These are phyloP conservation scores for Simmondsia chinensis DNA, from an alignment of 148 eudicot species.

Conservation along the genomic window DNA sequence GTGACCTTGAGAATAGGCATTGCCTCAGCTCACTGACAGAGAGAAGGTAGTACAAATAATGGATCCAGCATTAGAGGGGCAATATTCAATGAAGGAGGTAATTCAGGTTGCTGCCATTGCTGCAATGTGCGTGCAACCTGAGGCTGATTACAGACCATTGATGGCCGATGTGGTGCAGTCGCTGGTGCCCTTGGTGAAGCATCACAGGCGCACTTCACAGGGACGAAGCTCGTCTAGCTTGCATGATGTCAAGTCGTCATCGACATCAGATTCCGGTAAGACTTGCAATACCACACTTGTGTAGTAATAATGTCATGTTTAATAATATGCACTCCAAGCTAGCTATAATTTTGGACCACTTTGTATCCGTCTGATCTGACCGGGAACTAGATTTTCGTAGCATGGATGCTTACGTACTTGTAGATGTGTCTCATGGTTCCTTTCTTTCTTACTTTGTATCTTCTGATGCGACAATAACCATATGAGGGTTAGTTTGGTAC, in stretches of 20 bases:
- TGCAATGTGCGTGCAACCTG: slow-evolving; percentile 92
- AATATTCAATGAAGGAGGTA: slow-evolving; percentile 73
- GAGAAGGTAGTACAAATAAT: slow-evolving; percentile 75
- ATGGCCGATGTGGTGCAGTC: slow-evolving; percentile 99
- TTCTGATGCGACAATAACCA: too few relatives aligned
- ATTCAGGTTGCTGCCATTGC: slow-evolving; percentile 95
- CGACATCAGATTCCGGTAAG: slow-evolving; percentile 9
- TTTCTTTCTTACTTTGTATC: too few relatives aligned
- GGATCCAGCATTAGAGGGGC: slow-evolving; percentile 87
- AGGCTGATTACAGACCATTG: slow-evolving; percentile 90
- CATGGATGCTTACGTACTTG: too few relatives aligned
- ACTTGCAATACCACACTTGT: too few relatives aligned
- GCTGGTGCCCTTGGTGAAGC: slow-evolving; percentile 74
- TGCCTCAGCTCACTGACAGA: slow-evolving; percentile 80
- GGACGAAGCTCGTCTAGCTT: slow-evolving; percentile 31
- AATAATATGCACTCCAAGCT: too few relatives aligned
- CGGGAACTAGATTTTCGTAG: too few relatives aligned
- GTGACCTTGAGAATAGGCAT: slow-evolving; percentile 37
- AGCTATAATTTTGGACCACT: too few relatives aligned
- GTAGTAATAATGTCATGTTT: too few relatives aligned
- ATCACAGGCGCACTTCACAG: slow-evolving; percentile 29
- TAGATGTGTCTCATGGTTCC: too few relatives aligned
- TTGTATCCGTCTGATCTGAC: too few relatives aligned
- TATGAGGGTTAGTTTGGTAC: too few relatives aligned
- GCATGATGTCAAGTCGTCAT: slow-evolving; percentile 40